These are phyloP conservation scores for Malus hybrid DNA, from an alignment of 331 rosid species.

Conservation along the genomic window DNA sequence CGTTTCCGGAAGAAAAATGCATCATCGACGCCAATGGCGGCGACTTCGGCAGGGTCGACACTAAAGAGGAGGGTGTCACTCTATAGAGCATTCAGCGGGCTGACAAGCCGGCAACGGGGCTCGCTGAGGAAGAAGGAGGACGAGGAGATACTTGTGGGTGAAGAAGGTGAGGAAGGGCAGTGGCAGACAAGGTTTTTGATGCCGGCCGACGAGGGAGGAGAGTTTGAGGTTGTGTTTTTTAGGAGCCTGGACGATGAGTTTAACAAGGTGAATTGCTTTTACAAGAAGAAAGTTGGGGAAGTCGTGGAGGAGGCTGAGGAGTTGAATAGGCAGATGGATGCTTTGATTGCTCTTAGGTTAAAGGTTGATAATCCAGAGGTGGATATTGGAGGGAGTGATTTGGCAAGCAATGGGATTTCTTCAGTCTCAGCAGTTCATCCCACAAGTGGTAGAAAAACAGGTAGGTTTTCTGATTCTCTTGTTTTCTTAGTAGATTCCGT, in stretches of 20 bases:
- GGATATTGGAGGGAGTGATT: constrained; percentile 1
- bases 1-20: constrained; percentile 10
- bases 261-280: constrained; percentile 57
- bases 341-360: constrained; percentile 54
- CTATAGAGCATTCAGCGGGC: constrained; percentile 69
- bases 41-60: constrained; percentile 20
- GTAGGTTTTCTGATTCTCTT: constrained; percentile 7
- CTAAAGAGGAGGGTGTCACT: constrained; percentile 46
- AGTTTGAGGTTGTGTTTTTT: constrained; percentile 41
- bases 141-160: constrained; percentile 38
- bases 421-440: constrained; percentile 17
- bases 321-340: constrained; percentile 59
- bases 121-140: constrained; percentile 37
- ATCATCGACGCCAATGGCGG: constrained; percentile 17
- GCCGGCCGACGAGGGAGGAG: constrained; percentile 36
- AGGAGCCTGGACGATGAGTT: constrained; percentile 60
- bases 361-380: constrained; percentile 50
- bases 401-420: constrained; percentile 1
- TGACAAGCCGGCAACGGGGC: constrained; percentile 22
- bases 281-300: constrained; percentile 37
- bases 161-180: constrained; percentile 23
- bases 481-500: neutral
- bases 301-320: constrained; percentile 55
- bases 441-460: constrained; percentile 10
- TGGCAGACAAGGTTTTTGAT: constrained; percentile 46